Conservation (phyloP, 2,329 filamentous ascomycete species). For the Aaosphaeria pasadenensis region DNA sequence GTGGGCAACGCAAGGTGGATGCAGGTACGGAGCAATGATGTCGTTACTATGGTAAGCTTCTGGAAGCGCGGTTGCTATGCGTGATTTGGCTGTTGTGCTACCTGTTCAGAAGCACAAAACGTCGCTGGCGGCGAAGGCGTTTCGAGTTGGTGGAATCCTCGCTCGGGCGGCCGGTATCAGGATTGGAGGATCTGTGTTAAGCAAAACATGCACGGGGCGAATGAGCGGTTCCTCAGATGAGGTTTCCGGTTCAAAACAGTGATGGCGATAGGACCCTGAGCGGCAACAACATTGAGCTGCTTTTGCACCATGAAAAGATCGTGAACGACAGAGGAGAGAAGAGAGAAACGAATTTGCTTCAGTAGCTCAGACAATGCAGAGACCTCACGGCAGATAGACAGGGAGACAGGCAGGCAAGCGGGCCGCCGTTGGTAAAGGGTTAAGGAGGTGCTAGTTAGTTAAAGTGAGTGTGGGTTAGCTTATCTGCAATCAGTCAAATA, state of each 20-base stretch:
- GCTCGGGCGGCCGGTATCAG: background rate
- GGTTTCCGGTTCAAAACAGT: background rate
- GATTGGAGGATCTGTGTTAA: background rate
- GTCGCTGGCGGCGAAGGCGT: slow-evolving; percentile 17
- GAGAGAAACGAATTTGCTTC: too few relatives aligned
- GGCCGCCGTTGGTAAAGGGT: background rate
- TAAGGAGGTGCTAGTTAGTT: background rate
- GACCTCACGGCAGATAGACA: background rate
- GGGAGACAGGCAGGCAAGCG: background rate
- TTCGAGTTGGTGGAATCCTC: slow-evolving; percentile 15
- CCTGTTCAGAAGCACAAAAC: slow-evolving; percentile 10
- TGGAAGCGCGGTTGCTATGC: background rate
- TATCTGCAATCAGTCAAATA: background rate
- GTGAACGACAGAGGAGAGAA: too few relatives aligned
- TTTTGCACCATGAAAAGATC: too few relatives aligned
- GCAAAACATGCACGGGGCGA: slow-evolving; percentile 11
- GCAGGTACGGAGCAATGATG: slow-evolving; percentile 1
- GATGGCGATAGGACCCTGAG: background rate
- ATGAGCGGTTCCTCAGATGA: background rate
- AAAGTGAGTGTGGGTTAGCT: background rate
- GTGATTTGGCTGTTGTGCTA: slow-evolving; percentile 3
- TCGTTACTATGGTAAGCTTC: slow-evolving; percentile 10
- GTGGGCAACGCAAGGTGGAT: background rate
- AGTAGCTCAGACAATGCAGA: too few relatives aligned
- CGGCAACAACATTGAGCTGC: background rate